Conservation (phyloP, 176 grass and related monocot genomes). For the Avena sativa region DNA sequence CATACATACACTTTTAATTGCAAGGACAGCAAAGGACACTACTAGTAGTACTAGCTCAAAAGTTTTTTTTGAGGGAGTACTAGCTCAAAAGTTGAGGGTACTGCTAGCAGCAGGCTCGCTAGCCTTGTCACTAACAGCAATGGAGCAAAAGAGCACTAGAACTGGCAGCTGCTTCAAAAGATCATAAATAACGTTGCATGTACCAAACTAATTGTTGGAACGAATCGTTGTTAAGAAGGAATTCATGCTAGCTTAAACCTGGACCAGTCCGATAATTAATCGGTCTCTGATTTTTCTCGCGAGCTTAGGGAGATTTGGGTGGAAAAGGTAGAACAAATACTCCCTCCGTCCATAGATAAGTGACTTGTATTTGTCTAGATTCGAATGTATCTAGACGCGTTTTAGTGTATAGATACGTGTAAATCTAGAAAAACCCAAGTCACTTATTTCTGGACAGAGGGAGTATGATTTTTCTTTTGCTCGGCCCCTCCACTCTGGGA, state of each 20-base stretch:
- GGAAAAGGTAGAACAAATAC: too few relatives aligned
- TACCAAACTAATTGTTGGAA: constrained; percentile 17
- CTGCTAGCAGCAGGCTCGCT: not conserved
- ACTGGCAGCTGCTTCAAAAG: not conserved
- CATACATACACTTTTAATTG: not conserved
- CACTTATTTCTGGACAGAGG: too few relatives aligned
- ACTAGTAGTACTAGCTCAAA: not conserved
- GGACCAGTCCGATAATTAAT: not conserved
- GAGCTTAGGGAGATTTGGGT: not conserved
- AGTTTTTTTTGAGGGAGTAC: not conserved
- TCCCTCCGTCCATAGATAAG: too few relatives aligned
- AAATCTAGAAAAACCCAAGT: too few relatives aligned
- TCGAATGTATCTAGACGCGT: too few relatives aligned
- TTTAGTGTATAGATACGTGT: too few relatives aligned
- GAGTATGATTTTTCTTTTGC: too few relatives aligned
- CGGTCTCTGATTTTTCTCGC: not conserved
- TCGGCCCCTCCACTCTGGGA: too few relatives aligned
- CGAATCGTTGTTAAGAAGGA: not conserved
- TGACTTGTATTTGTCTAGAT: too few relatives aligned
- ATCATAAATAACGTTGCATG: not conserved
- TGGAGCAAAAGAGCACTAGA: not conserved
- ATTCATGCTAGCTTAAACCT: not conserved
- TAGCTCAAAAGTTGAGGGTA: not conserved
- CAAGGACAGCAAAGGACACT: constrained; percentile 46
- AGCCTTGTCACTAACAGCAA: constrained; percentile 28